Evolutionary conservation across 495 filamentous ascomycete species (phyloP).

Genomic region (Cenococcum geophilum): DNA sequence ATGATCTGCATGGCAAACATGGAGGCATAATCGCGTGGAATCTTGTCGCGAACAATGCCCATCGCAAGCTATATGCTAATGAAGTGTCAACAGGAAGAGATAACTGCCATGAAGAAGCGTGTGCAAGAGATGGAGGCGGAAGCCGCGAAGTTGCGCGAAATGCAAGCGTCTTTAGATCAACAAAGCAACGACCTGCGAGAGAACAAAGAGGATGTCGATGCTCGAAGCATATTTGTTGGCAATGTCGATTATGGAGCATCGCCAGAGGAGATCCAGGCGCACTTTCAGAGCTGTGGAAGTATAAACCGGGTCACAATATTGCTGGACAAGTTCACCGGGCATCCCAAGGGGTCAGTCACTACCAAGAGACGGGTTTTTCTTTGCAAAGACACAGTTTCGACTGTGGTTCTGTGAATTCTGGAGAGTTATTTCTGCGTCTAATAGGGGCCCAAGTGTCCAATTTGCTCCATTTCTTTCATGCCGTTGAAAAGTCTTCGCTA

Average conservation of each 20-base stretch:
- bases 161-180: constrained; percentile 86
- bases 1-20: constrained; percentile 4
- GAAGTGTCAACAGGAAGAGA: constrained; percentile 63
- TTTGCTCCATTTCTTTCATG: constrained; percentile 4
- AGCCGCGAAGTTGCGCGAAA: constrained; percentile 91
- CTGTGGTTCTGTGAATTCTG: background rate
- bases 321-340: constrained; percentile 94
- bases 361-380: constrained; percentile 32
- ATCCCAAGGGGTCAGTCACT: constrained; percentile 86
- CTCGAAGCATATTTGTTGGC: constrained; percentile 92
- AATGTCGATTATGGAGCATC: constrained; percentile 98
- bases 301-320: constrained; percentile 99
- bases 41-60: constrained; percentile 3
- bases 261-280: constrained; percentile 96
- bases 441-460: background rate
- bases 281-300: constrained; percentile 94
- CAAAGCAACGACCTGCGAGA: constrained; percentile 76
- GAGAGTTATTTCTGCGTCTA: constrained; percentile 1
- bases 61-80: background rate
- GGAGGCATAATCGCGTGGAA: background rate
- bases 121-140: constrained; percentile 99
- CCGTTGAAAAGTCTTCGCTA: constrained; percentile 36
- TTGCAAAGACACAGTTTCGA: constrained; percentile 11
- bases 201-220: constrained; percentile 93
- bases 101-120: constrained; percentile 93